A percentile compares a stretch with the other conserved stretches of the same genome.
phyloP scores from a whole-genome alignment of 108 stramenopile genomes.

The Nannochloropsis salina region DNA sequence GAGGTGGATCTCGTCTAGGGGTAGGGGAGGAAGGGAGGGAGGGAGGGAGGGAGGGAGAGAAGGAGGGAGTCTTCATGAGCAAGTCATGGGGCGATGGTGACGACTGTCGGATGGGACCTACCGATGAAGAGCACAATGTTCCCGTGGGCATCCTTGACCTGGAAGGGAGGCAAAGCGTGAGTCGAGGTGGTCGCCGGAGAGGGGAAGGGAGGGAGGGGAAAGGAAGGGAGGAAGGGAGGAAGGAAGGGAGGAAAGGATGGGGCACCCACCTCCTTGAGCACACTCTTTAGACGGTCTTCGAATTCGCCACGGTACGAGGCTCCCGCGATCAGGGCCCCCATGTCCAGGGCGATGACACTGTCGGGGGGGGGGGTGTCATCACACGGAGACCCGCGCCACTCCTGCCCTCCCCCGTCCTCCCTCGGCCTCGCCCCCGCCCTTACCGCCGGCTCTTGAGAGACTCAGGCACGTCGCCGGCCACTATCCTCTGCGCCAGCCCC shows the following conservation, averaged over 20 bases:
- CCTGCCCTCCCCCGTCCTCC: not conserved
- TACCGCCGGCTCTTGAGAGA: slow-evolving; percentile 63
- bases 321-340: slow-evolving; percentile 92
- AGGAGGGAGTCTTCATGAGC: not conserved
- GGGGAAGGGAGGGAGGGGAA: not conserved
- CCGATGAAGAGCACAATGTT: slow-evolving; percentile 81
- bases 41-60: not conserved
- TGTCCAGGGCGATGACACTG: slow-evolving; percentile 76
- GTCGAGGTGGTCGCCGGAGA: not conserved
- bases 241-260: not conserved
- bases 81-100: not conserved
- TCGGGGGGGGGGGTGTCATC: not conserved
- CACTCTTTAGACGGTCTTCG: slow-evolving; percentile 88
- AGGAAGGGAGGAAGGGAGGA: not conserved
- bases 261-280: slow-evolving; percentile 75
- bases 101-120: not conserved
- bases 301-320: slow-evolving; percentile 97
- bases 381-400: not conserved
- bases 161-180: not conserved
- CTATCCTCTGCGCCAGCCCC: slow-evolving; percentile 74
- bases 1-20: slow-evolving; percentile 81
- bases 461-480: slow-evolving; percentile 88
- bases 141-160: slow-evolving; percentile 65
- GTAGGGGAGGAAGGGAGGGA: not conserved
- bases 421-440: not conserved